Evolutionary conservation across 768 basidiomycete species (phyloP), one percentile per base, ranked within the genome.

Genomic region (Lactarius psammicola): DNA sequence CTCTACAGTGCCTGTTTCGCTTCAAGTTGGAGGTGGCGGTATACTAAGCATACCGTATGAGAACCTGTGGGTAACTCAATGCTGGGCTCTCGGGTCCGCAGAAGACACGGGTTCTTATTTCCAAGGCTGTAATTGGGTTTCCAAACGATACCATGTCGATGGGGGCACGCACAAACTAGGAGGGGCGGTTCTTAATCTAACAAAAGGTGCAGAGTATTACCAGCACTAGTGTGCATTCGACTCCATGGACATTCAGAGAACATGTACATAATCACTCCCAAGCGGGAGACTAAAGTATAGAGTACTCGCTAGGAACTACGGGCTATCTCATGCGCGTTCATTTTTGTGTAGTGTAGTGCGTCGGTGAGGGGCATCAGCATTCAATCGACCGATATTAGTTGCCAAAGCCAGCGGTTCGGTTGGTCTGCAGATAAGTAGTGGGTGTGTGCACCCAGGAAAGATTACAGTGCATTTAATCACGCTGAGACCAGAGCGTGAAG

Each of bases 401-500:
- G 49, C 49, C 26, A 1, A 26, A 51, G 49, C 13, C 23, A 49
- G 11, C 11, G 13, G 49, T 49, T 26, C 26, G 11, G 49, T 26
- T 15, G 11, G 49, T 3, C 49, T 15, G 49, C 13, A 26, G 26
- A 51, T 2, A 51, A 51, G 49, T 51, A 51, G 46, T 38, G 11
- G 2, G 2, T 23, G 26, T 51, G 49, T 51, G 26, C 49, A 49
- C 46, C 46, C 46, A 49, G 30, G 20, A 31, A 54, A 17, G n/a
- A 30, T n/a, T 18, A 33, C 26, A 31, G 44, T 53, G 49, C 38
- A 30, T 54, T 10, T 8, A 15, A 11, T 72, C 72, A 76, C 55
- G 90, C 85, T 34, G 90, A 88, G 67, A 97, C 90, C 55, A 93
- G 83, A 9, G 97, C 97, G 74, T 98, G 93, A 63, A 96, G 77